Evolutionary conservation across 202 grass and related monocot genomes (phyloP), one percentile per base, ranked within the genome.

Genomic region (Brachypodium distachyon): DNA sequence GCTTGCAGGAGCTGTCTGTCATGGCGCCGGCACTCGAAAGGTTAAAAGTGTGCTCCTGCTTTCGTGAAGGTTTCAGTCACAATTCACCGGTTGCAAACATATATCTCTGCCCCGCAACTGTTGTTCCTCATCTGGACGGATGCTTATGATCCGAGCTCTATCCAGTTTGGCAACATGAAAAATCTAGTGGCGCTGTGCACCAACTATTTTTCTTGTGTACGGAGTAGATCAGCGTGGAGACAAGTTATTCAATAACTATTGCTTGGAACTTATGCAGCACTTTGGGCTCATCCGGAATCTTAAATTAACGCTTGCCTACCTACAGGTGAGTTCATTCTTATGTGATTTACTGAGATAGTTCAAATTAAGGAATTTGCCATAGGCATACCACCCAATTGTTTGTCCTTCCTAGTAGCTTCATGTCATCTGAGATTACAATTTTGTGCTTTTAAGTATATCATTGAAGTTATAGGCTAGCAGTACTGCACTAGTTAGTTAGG

Each of bases 21-120:
- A 33, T 60, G 16, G 81, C 81, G 1, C 42, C 53, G 1, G 18
- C 3, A 42, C 81, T 84, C 27, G 12, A 29, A 56, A 14, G 0
- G 21, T 39, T 74, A 1, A 7, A 2, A 4, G 9, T 26, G 0
- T 53, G 23, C 1, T 3, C 0, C 3, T 13, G 23, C 34, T 13
- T n/a, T 3, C 0, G 0, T 1, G 4, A 6, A 22, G 21, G 5
- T 61, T 41, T 0, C 0, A 4, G 2, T 5, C 0, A 0, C 36
- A 51, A 14, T 14, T 12, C 64, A 42, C 34, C 34, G 5, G 3
- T 43, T 33, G 74, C 42, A n/a, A 40, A 19, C 44, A 43, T n/a
- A n/a, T n/a, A n/a, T 82, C 18, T 54, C n/a, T 0, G 18, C 46
- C 0, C 36, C 82, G 9, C 32, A 34, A 9, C 46, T 84, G 3